Evolutionary conservation across 75 land plant species (phyloP).

Genomic region (Ceratopteris richardii): DNA sequence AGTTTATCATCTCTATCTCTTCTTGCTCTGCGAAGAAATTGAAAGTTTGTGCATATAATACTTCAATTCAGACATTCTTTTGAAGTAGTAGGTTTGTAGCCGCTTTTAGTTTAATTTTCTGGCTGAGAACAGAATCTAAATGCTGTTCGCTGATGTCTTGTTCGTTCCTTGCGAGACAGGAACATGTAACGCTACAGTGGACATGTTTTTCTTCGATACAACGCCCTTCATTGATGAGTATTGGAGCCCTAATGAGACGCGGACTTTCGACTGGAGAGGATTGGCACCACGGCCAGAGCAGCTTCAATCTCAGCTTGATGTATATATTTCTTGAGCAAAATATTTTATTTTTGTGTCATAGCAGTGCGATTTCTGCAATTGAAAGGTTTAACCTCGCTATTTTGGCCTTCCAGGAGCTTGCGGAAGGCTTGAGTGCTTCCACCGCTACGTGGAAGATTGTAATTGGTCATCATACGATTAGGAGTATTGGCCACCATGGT

Average conservation of each 20-base stretch:
- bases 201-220: no score
- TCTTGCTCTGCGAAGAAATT: background rate
- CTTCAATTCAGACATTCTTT: background rate
- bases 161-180: background rate
- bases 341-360: no score
- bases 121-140: no score
- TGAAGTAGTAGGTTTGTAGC: background rate
- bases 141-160: background rate
- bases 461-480: constrained; percentile 12
- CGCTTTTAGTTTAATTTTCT: no score
- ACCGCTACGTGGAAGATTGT: constrained; percentile 16
- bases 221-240: constrained; percentile 21
- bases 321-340: no score
- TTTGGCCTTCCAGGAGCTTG: no score
- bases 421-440: no score
- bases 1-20: no score
- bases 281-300: constrained; percentile 10
- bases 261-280: constrained; percentile 21
- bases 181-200: constrained; percentile 12
- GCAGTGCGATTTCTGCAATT: no score
- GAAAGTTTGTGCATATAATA: background rate
- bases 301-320: no score
- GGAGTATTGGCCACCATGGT: constrained; percentile 11
- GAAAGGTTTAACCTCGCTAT: no score
- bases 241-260: constrained; percentile 9